phyloP scores from a whole-genome alignment of 2,329 filamentous ascomycete genomes.

The Ophiosphaerella korrae region DNA sequence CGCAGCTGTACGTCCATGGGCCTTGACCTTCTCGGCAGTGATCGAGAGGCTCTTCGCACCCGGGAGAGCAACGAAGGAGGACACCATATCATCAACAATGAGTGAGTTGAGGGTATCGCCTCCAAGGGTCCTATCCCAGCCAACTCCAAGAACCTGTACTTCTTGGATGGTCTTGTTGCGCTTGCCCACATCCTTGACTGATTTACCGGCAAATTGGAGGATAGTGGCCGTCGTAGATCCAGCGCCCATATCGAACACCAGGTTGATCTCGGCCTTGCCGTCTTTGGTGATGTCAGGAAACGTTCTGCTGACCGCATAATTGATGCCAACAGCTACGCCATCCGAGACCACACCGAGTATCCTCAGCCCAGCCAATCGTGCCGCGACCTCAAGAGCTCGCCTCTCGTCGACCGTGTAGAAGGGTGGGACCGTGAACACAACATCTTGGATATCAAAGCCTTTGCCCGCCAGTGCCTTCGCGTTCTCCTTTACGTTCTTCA shows the following conservation, averaged over 20 bases:
- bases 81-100: slow-evolving; percentile 86
- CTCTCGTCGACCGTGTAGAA: slow-evolving; percentile 93
- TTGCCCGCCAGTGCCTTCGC: slow-evolving; percentile 82
- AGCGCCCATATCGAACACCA: slow-evolving; percentile 98
- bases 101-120: slow-evolving; percentile 87
- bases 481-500: slow-evolving; percentile 88
- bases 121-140: slow-evolving; percentile 88
- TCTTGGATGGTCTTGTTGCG: slow-evolving; percentile 98
- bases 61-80: slow-evolving; percentile 72
- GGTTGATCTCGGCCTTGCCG: slow-evolving; percentile 84
- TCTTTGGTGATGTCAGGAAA: slow-evolving; percentile 85
- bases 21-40: slow-evolving; percentile 66
- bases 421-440: slow-evolving; percentile 85
- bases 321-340: slow-evolving; percentile 87
- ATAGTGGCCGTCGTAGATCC: slow-evolving; percentile 91
- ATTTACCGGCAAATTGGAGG: slow-evolving; percentile 84
- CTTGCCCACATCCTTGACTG: slow-evolving; percentile 87
- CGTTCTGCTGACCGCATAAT: slow-evolving; percentile 89
- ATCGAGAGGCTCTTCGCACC: slow-evolving; percentile 68
- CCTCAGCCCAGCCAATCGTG: slow-evolving; percentile 84
- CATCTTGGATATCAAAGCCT: slow-evolving; percentile 74
- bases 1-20: slow-evolving; percentile 81
- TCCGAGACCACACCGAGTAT: slow-evolving; percentile 86
- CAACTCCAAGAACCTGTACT: slow-evolving; percentile 82
- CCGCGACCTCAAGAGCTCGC: slow-evolving; percentile 81